Evolutionary conservation across 179 eudicot genomes (phyloP), one percentile per base, ranked within the genome.

Genomic region (Drosera spatulata): DNA sequence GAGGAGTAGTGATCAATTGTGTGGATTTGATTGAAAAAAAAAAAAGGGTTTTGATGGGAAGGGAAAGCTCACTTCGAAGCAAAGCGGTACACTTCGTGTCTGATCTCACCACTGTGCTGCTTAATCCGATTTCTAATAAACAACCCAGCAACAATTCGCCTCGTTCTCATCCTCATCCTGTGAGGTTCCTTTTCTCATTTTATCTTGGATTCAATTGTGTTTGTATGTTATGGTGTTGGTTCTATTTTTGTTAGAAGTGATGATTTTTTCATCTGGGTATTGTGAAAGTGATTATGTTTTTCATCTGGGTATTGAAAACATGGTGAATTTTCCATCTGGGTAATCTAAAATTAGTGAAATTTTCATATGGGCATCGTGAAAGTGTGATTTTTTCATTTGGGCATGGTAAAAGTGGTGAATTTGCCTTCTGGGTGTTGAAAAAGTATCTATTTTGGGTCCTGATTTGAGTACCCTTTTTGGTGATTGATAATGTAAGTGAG

Each of bases 51-150:
- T n/a, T n/a, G 50, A 74, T 70, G 78, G 75, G 73, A 65, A 68
- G 56, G 60, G 70, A 67, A 7, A 39, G 71, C 53, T 76, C 80
- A 51, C 56, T 76, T 52, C 56, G 71, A n/a, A 84, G 80, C 65
- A 87, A 84, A 77, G 91, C 97, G 9, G 91, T 61, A 7, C 81
- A 86, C 65, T 73, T 84, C 38, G 82, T 86, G 5, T 75, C 91
- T 66, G 91, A 84, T 69, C 66, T 86, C 37, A 77, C 89, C 62
- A 89, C 89, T 60, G 91, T 80, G 54, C 71, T 84, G 44, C 88
- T 88, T 62, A 88, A 85, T 67, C 98, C 98, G 56, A 82, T 88
- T 66, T 85, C 91, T 59, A 91, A 91, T 73, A 82, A 80, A 76
- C 78, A n/a, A n/a, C n/a, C 78, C 69, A 69, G 85, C 63, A 4